Conservation (phyloP, 2,329 filamentous ascomycete genomes). For the Emmonsiellopsis sp. region DNA sequence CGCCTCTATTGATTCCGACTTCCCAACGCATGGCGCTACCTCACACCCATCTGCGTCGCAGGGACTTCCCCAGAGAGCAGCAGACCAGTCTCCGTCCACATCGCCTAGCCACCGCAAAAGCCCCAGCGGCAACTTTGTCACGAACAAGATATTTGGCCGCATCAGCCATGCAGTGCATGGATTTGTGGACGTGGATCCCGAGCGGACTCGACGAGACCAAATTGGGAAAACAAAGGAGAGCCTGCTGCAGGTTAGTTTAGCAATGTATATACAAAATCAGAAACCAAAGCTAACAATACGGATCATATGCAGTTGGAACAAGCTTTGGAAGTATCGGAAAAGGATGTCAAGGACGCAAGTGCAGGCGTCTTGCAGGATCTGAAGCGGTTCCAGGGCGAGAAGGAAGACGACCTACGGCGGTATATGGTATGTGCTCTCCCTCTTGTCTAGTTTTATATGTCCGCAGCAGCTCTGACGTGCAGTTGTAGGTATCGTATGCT, state of each 20-base stretch:
- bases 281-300: neutral
- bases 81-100: conserved; percentile 17
- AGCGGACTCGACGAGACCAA: conserved; percentile 80
- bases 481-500: conserved; percentile 70
- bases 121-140: conserved; percentile 80
- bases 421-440: conserved; percentile 70
- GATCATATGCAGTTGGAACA: conserved; percentile 62
- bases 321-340: conserved; percentile 75
- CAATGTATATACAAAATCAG: neutral
- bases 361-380: conserved; percentile 79
- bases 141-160: conserved; percentile 85
- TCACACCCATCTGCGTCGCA: conserved; percentile 62
- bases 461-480: conserved; percentile 5
- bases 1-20: conserved; percentile 89
- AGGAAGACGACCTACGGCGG: conserved; percentile 83
- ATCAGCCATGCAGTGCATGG: conserved; percentile 94
- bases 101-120: conserved; percentile 62
- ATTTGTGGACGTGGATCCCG: conserved; percentile 91
- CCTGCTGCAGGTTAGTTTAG: conserved; percentile 47
- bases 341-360: conserved; percentile 90
- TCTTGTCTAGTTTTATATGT: neutral
- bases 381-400: conserved; percentile 86
- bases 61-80: conserved; percentile 45
- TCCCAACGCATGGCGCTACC: conserved; percentile 73
- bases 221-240: conserved; percentile 94